Conservation (phyloP, 2,329 filamentous ascomycete genomes). For the Keithomyces neogunnii region DNA sequence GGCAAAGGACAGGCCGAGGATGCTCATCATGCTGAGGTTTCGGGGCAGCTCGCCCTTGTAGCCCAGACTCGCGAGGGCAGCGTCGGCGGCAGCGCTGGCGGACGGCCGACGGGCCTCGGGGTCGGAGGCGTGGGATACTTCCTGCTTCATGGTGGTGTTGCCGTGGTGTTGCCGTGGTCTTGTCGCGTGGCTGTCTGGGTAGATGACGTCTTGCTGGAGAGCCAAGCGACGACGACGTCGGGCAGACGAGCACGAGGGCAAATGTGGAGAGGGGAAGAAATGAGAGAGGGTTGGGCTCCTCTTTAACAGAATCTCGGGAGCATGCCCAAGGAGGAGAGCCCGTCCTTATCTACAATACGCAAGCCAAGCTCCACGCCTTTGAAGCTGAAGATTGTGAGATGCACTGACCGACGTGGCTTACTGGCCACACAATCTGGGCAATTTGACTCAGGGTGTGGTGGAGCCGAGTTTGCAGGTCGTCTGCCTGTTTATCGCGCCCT, state of each 20-base stretch:
- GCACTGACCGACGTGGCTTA: neutral
- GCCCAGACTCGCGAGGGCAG: conserved; percentile 37
- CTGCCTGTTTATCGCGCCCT: neutral
- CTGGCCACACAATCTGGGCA: neutral
- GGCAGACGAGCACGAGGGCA: no score
- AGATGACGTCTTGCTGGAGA: no score
- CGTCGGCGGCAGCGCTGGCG: conserved; percentile 24
- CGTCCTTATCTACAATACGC: neutral
- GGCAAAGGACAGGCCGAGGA: conserved; percentile 41
- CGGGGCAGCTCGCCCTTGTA: conserved; percentile 42
- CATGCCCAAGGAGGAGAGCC: neutral
- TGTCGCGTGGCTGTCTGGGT: neutral
- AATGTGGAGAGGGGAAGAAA: neutral
- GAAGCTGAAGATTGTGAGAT: neutral
- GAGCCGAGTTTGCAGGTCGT: neutral
- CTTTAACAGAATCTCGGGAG: neutral
- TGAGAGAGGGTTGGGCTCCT: neutral
- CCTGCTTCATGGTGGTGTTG: neutral
- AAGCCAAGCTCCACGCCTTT: neutral
- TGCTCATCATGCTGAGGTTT: conserved; percentile 40
- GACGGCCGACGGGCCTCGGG: conserved; percentile 11
- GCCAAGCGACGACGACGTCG: no score
- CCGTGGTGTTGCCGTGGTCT: neutral
- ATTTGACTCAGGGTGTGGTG: neutral
- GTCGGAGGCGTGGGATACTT: neutral